Percentiles rank a stretch among this genome's conserved stretches.
Conservation (phyloP, 441 rosid species). For the Adansonia rubrostipa region DNA sequence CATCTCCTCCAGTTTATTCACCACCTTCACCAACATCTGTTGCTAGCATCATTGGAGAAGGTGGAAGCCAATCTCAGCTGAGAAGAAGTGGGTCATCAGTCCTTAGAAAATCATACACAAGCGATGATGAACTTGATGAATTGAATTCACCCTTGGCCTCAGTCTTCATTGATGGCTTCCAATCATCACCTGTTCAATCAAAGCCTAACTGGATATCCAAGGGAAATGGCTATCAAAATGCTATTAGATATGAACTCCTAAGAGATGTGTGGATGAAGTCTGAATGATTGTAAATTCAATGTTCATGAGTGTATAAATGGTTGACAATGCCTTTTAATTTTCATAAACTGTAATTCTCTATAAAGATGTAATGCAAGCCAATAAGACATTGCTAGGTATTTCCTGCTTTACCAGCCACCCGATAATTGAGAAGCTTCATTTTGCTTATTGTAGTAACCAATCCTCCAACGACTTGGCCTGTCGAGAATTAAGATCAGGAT, state of each 20-base stretch:
- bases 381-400: too few species aligned
- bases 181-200: conserved; percentile 46
- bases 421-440: too few species aligned
- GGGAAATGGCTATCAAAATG: conserved; percentile 47
- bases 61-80: conserved; percentile 50
- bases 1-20: conserved; percentile 62
- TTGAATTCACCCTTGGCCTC: conserved; percentile 73
- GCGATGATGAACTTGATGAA: conserved; percentile 96
- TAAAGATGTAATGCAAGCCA: background rate
- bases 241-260: conserved; percentile 71
- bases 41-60: conserved; percentile 47
- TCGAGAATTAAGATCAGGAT: too few species aligned
- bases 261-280: conserved; percentile 74
- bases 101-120: conserved; percentile 75
- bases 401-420: too few species aligned
- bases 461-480: too few species aligned
- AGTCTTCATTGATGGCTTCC: conserved; percentile 44
- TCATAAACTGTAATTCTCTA: background rate
- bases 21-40: conserved; percentile 70
- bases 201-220: conserved; percentile 49
- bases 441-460: too few species aligned
- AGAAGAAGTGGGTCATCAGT: conserved; percentile 66
- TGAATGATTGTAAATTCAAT: conserved; percentile 41
- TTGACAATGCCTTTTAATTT: background rate
- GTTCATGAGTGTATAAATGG: conserved; percentile 4